A percentile compares a stretch with the other conserved stretches of the same genome.
phyloP scores from a whole-genome alignment of 305 asterid genomes.

The Caryopteris hybrid region DNA sequence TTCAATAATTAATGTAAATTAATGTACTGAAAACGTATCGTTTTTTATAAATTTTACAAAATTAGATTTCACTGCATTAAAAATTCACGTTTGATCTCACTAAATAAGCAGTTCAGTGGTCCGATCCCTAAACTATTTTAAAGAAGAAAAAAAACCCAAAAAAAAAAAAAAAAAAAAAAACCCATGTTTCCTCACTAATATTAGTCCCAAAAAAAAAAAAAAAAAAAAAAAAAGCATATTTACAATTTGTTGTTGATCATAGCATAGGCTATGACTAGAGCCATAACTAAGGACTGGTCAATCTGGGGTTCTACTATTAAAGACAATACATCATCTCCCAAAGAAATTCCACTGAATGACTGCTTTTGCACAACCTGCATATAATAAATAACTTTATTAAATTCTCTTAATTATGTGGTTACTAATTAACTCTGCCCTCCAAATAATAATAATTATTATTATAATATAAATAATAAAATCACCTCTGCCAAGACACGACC shows the following conservation, averaged over 20 bases:
- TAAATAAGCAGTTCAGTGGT: too few species aligned
- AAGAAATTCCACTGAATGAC: conserved; percentile 37
- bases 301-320: conserved; percentile 46
- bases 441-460: too few species aligned
- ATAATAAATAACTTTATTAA: background rate
- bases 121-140: too few species aligned
- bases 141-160: too few species aligned
- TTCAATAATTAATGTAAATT: background rate
- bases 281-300: conserved; percentile 51
- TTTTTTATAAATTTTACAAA: too few species aligned
- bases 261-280: conserved; percentile 49
- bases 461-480: background rate
- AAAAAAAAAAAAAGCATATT: background rate
- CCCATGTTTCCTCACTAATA: too few species aligned
- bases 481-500: conserved; percentile 50
- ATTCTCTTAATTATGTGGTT: background rate
- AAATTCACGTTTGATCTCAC: too few species aligned
- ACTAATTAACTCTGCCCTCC: too few species aligned
- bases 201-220: too few species aligned
- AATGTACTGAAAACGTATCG: too few species aligned
- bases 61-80: too few species aligned
- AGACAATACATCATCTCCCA: conserved; percentile 61
- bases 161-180: too few species aligned
- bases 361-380: conserved; percentile 42
- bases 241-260: conserved; percentile 40